A percentile compares a stretch with the other conserved stretches of the same genome.
Conservation (phyloP, 1,284 basidiomycete species). For the Megacollybia platyphylla region DNA sequence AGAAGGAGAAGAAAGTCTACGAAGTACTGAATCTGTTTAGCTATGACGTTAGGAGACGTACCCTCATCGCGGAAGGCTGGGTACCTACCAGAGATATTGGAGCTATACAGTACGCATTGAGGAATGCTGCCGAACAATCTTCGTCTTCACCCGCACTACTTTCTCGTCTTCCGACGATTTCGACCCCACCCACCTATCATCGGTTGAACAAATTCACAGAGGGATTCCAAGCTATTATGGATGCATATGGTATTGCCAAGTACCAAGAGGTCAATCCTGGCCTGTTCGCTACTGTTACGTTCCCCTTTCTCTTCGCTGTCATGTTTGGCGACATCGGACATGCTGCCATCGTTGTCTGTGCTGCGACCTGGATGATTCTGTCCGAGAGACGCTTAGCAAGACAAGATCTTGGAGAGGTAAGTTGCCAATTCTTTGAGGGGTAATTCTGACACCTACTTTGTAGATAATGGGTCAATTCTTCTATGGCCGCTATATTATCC, state of each 20-base stretch:
- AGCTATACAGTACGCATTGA: constrained; percentile 78
- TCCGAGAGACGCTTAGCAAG: constrained; percentile 76
- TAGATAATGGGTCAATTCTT: constrained; percentile 10
- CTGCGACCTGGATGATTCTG: constrained; percentile 78
- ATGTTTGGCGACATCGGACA: constrained; percentile 99
- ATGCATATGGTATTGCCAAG: constrained; percentile 89
- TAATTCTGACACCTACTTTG: constrained; percentile 17
- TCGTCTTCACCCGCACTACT: constrained; percentile 65
- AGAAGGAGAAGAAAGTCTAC: constrained; percentile 93
- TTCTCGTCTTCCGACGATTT: constrained; percentile 82
- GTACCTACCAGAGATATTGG: constrained; percentile 87
- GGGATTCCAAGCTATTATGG: constrained; percentile 97
- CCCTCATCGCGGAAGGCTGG: constrained; percentile 97
- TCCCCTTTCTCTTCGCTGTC: constrained; percentile 98
- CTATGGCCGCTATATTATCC: constrained; percentile 95
- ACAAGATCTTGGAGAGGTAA: constrained; percentile 68
- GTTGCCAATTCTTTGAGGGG: constrained; percentile 88
- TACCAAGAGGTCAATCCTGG: constrained; percentile 99
- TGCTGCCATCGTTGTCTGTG: constrained; percentile 72
- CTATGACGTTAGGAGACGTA: constrained; percentile 89
- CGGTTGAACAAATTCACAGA: constrained; percentile 96
- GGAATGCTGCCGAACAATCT: constrained; percentile 73
- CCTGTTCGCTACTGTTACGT: constrained; percentile 86
- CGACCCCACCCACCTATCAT: constrained; percentile 92
- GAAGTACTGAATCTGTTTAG: constrained; percentile 92